Evolutionary conservation across 352 stramenopile species (phyloP), one percentile per base, ranked within the genome.

Genomic region (Achlya hypogyna): DNA sequence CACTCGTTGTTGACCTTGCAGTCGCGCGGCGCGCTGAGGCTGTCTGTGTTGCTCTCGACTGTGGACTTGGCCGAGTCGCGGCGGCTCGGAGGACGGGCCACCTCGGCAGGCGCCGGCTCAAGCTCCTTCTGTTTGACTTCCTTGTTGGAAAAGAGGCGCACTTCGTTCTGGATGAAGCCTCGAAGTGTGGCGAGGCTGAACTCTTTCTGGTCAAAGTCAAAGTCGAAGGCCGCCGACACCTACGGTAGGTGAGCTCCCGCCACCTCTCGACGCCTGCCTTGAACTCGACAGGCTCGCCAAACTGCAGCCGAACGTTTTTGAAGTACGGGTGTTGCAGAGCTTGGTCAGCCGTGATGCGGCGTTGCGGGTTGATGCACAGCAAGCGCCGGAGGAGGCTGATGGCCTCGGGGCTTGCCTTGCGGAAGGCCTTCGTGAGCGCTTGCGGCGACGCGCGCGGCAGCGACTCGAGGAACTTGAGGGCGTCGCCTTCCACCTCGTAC

Each of bases 311-410:
- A 32, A 93, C 89, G 22, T 38, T 77, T 67, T 89, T 87, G 65
- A 93, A 93, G 74, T 97, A 98, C 10, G 91, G 77, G 63, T 98
- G 94, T 47, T 84, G 79, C 31, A 98, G 77, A 20, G 91, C 88
- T 32, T 95, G 82, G 62, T 89, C 90, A 1, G 91, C 91, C 1
- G 81, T 90, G 43, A 96, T 90, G 16, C 95, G 86, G 20, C 91
- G 90, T 42, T 78, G 75, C 6, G 94, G 93, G 74, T 98, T 97
- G 54, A 98, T 85, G 58, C 89, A 89, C 14, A 97, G 75, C 27
- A 86, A 72, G 14, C 75, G 76, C 9, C 80, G 76, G 47, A 93
- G 65, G 4, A 93, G 47, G 70, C 76, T 88, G 29, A 93, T 72
- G 0, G 81, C 84, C 51, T 93, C 82, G 10, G 82, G 71, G 27